Evolutionary conservation across 257 asterid genomes (phyloP), one percentile per base, ranked within the genome.

Genomic region (Cordia subcordata): DNA sequence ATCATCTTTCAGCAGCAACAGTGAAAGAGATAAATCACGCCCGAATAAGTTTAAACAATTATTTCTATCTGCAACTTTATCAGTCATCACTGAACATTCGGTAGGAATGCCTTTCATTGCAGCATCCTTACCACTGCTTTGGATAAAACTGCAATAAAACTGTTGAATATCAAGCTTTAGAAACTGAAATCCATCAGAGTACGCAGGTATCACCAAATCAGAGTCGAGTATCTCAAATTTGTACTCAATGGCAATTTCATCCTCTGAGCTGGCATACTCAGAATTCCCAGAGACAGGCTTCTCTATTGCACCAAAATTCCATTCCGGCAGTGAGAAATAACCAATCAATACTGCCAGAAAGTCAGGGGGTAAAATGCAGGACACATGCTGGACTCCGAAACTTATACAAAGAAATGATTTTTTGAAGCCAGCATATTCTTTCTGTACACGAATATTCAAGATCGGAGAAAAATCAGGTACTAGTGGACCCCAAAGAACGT

Each of bases 401-500:
- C 76, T 67, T 72, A 84, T 20, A 63, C 76, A 74, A 67, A 73
- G 58, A 52, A 17, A 76, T 21, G 87, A 82, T 52, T 74, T 72
- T 33, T 17, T 60, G 20, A 80, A 75, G 54, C 60, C 61, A 56
- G 21, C 68, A 58, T 59, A 69, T 67, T 80, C 74, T 74, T 77
- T 92, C 81, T 77, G 81, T 74, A 81, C 64, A 27, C 81, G 79
- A 16, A 92, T 54, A 70, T 84, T 84, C 16, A 92, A 57, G 60
- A 85, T 66, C 68, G 95, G 87, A 70, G 96, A 73, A 68, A 55
- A 55, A 69, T 75, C 62, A 53, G 85, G 71, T 44, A 76, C 74
- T 66, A 72, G 61, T 62, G 96, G 94, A 57, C 94, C 96, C 99
- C 96, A 92, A 51, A 88, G 82, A 65, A 65, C 75, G 69, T 84